Base-by-base conservation (phyloP, 257 asterid species). In the Nicotiana otophora region DNA sequence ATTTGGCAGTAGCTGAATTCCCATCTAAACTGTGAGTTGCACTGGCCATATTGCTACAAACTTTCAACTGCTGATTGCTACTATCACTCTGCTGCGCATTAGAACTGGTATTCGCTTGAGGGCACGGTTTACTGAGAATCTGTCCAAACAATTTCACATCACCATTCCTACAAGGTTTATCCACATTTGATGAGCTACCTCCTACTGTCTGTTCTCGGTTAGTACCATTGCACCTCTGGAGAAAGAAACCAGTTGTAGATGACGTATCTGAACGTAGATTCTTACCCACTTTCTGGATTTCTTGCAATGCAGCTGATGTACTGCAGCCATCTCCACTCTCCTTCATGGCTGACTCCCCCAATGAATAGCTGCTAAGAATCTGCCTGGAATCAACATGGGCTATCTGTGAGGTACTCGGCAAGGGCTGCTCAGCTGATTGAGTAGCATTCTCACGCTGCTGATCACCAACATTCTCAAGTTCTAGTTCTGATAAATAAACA, bases 101-200 rank as follows among this genome's bases (percentile, higher is more conserved):
- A 48, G 85, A 87, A 82, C 81, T 87, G 16, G 93, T 82, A 81
- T 88, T 90, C 82, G 85, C 92, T 74, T 90, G 91, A 39, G 93
- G 82, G 10, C 95, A 86, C 61, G 92, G 86, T 58, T 87, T 85
- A 9, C 85, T 86, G 46, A 95, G 91, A 82, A 97, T 91, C 89
- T 95, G 93, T 74, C 99, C 99, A 66, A 96, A 97, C 83, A 97
- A 86, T 89, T 95, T 97, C 80, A 97, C 91, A 84, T 96, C 97
- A 54, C 97, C 93, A 83, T 87, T 94, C 82, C 89, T 84, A 53
- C 89, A 84, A 78, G 93, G 92, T 82, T 89, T 95, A 69, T 93
- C 97, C 79, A 66, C 80, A 58, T 87, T 91, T 64, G 91, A 87
- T 9, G 92, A 88, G 88, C 88, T 80, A 81, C 90, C 86, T 19